Base-by-base conservation (phyloP, 192 early-diverging fungal species). In the Coemansia sp. region DNA sequence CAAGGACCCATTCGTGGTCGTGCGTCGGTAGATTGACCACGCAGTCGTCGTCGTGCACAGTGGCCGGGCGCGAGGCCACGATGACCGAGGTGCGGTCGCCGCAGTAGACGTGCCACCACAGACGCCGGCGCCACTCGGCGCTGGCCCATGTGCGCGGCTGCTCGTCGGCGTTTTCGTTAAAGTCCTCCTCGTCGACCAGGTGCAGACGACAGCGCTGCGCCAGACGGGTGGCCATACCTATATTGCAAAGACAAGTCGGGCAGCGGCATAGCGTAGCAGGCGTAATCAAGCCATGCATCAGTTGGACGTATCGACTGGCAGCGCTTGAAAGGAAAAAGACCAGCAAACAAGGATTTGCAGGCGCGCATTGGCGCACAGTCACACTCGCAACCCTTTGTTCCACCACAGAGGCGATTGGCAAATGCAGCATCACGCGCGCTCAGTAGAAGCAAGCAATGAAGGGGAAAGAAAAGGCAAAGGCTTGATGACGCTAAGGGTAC, bases 91-190 rank as follows among this genome's bases (percentile, higher is more conserved):
- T 75, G 56, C 78, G 78, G 56, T 81, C 78, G 48, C 69, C 61
- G 47, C 61, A 62, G 52, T 81, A 81, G 10, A 74, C 72, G 35
- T 65, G 56, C 78, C 78, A 81, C 78, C 78, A 81, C 25, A 81
- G 58, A 6, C 78, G 72, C 18, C 78, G 78, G 2, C 68, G 65
- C 78, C 78, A 81, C 47, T 81, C 78, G 24, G 72, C 71, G 53
- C 35, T 72, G 9, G 62, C 66, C 72, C 72, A 74, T 6, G 62
- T 60, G 53, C 53, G 64, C 34, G 66, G 56, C 52, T 68, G 66
- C 24, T 61, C 58, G 25, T 68, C 69, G n/a, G 59, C 68, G 32
- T 81, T 75, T 57, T 81, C 78, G 49, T 64, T 81, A 54, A 81
- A 81, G 19, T 81, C 78, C n/a, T 64, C 68, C 35, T 81, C 78